Evolutionary conservation across 129 eudicot species (phyloP).

Genomic region (Heracleum sosnowskyi): DNA sequence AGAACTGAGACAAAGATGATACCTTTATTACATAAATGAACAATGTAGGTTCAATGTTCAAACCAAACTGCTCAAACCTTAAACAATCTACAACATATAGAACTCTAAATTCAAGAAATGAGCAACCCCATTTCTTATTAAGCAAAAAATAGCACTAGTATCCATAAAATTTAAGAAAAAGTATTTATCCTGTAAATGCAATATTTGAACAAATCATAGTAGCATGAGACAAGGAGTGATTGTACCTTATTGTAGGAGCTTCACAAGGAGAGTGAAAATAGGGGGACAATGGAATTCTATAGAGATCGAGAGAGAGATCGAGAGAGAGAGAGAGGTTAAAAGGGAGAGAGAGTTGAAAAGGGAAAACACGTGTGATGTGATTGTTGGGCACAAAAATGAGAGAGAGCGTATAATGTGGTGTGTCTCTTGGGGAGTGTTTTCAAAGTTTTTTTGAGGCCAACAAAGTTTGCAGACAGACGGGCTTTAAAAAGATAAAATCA

Average conservation of each 20-base stretch:
- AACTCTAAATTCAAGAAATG: neutral
- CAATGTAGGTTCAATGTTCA: constrained; percentile 7
- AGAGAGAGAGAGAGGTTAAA: neutral
- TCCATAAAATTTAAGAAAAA: neutral
- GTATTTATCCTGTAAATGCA: neutral
- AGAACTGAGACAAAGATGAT: neutral
- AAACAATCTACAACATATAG: neutral
- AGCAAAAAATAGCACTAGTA: neutral
- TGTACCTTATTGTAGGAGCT: constrained; percentile 15
- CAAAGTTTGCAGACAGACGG: neutral
- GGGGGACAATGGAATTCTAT: neutral
- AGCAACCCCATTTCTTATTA: neutral
- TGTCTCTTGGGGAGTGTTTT: neutral
- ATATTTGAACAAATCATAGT: neutral
- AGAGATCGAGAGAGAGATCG: neutral
- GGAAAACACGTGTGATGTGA: constrained; percentile 3
- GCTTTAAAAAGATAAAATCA: too few species aligned
- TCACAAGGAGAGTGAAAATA: neutral
- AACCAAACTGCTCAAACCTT: neutral
- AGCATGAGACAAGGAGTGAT: constrained; percentile 8
- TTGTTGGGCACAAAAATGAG: constrained; percentile 3
- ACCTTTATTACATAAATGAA: neutral
- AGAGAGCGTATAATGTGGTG: neutral
- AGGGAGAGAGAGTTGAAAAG: neutral
- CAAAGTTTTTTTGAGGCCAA: neutral